Evolutionary conservation across 805 yeast genomes (phyloP).

Genomic region (Candida ovalis): DNA sequence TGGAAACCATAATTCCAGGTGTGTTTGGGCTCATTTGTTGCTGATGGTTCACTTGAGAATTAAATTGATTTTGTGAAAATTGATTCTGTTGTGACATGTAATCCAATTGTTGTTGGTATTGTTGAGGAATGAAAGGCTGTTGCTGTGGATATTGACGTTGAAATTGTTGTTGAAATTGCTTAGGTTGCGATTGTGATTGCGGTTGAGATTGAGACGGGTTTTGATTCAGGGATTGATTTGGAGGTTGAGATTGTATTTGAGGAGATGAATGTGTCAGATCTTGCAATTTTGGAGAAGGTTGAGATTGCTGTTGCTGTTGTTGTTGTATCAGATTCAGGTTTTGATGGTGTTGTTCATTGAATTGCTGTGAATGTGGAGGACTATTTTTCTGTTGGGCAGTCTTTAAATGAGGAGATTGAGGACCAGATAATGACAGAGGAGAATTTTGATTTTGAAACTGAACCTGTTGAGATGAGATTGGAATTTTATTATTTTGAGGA

Average conservation of each 20-base stretch:
- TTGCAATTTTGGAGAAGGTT: background rate
- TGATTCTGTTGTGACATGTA: conserved; percentile 10
- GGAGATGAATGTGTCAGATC: background rate
- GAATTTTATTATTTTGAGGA: background rate
- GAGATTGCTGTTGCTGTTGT: conserved; percentile 3
- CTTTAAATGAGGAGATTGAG: background rate
- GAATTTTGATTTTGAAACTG: background rate
- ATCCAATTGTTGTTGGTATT: conserved; percentile 4
- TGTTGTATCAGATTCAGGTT: conserved; percentile 2
- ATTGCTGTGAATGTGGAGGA: background rate
- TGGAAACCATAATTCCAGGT: background rate
- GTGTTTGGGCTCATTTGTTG: conserved; percentile 3
- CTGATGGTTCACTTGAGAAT: conserved; percentile 11
- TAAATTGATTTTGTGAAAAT: conserved; percentile 7
- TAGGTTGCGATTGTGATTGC: background rate
- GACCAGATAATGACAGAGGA: background rate
- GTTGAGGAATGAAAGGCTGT: conserved; percentile 1
- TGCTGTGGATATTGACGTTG: conserved; percentile 4
- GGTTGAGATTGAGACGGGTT: background rate
- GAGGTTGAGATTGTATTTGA: background rate
- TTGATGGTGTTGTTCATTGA: conserved; percentile 1
- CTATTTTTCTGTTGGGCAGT: conserved; percentile 1
- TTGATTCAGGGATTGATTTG: background rate
- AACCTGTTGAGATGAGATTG: background rate
- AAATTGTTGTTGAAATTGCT: conserved; percentile 6